Conservation (phyloP, 139 green algal genomes). For the Coccomyxa sp. region DNA sequence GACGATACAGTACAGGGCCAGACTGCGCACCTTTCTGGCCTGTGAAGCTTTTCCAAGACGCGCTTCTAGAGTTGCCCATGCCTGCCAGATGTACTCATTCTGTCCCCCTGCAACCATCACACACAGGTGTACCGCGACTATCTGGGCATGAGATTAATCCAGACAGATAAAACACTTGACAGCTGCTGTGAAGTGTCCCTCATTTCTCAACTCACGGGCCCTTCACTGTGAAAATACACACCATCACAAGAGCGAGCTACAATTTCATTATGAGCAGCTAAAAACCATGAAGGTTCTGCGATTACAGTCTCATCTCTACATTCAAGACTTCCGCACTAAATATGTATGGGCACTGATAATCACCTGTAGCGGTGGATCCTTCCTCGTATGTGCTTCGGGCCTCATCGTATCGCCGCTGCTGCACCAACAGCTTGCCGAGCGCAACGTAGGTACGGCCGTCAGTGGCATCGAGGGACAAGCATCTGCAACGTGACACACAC, state of each 20-base stretch:
- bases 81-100: slow-evolving; percentile 90
- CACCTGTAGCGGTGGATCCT: slow-evolving; percentile 72
- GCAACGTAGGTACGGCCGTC: slow-evolving; percentile 88
- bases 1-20: too few relatives aligned
- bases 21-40: slow-evolving; percentile 55
- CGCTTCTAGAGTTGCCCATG: slow-evolving; percentile 86
- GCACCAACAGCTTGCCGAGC: slow-evolving; percentile 78
- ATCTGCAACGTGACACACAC: slow-evolving; percentile 7
- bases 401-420: slow-evolving; percentile 68
- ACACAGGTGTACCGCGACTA: background rate
- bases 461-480: slow-evolving; percentile 60
- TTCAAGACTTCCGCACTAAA: too few relatives aligned
- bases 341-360: too few relatives aligned
- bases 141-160: too few relatives aligned
- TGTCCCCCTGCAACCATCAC: slow-evolving; percentile 36
- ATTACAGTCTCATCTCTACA: too few relatives aligned
- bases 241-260: too few relatives aligned
- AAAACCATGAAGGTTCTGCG: too few relatives aligned
- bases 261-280: too few relatives aligned
- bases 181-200: too few relatives aligned
- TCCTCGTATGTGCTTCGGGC: slow-evolving; percentile 85
- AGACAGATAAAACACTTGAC: too few relatives aligned
- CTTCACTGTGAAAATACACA: too few relatives aligned
- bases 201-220: too few relatives aligned
- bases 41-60: slow-evolving; percentile 50